Base-by-base conservation (phyloP, 257 asterid species). In the Petunia secreta region DNA sequence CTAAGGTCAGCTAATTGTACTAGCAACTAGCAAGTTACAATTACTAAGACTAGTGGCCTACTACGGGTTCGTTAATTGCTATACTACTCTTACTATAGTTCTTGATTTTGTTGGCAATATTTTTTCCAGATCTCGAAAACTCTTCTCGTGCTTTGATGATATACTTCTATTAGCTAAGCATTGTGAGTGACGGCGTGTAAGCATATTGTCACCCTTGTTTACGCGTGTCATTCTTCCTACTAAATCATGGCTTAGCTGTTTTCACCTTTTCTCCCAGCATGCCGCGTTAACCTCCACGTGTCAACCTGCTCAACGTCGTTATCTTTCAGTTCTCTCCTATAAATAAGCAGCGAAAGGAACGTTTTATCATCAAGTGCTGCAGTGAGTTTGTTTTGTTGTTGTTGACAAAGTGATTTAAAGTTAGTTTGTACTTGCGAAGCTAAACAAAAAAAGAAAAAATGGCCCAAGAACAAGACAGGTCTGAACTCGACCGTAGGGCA, bases 381-480 rank as follows among this genome's bases (percentile, higher is more conserved):
- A 8, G 11, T 1, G 0, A 0, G 46, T 16, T 59, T 16, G 11
- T 6, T 6, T 6, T 6, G 60, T 55, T 14, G 13, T 1, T 4
- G 62, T 55, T 14, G 8, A 55, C 62, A 14, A 5, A 25, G 60
- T 14, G 25, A 48, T 25, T 25, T 48, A 55, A 11, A 55, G 25
- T 13, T 2, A 48, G 8, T 48, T 5, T 5, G 53, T 25, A 25
- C 10, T 48, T 5, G 0, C 11, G 1, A 2, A 53, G 11, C 3
- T 0, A 55, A 55, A 1, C 5, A 4, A 14, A 15, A 59, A 16
- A 59, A 34, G 2, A 13, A 14, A 10, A 2, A 11, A 90, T 91
- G 95, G 85, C 93, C 16, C 83, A 92, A 34, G 63, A 78, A 53
- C 82, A 86, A 16, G 87, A 89, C 4, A 89, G 81, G 80, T n/a